Conservation (phyloP, 768 basidiomycete genomes). For the Mrakia hoshinonis region DNA sequence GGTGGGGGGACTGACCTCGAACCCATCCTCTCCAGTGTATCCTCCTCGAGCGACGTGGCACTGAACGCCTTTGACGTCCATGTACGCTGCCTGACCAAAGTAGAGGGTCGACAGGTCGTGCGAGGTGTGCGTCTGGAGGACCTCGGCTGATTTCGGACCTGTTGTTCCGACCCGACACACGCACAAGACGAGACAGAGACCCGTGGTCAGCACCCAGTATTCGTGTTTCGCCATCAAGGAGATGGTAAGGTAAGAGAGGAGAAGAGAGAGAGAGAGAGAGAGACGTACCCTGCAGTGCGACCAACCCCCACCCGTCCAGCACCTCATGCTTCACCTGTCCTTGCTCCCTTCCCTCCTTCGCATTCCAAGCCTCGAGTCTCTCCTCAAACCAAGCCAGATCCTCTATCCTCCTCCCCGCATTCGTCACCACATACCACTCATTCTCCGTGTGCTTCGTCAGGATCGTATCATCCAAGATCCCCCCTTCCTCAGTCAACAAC, state of each 20-base stretch:
- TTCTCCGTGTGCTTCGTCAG: conserved; percentile 57
- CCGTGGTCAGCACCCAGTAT: neutral
- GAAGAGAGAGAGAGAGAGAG: neutral
- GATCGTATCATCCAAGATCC: conserved; percentile 85
- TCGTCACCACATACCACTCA: conserved; percentile 89
- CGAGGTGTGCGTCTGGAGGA: conserved; percentile 63
- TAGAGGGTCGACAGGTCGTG: conserved; percentile 60
- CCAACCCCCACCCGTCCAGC: conserved; percentile 72
- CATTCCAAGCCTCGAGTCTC: conserved; percentile 71
- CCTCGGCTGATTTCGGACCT: conserved; percentile 75
- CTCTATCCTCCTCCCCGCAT: conserved; percentile 73
- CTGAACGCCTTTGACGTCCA: conserved; percentile 7
- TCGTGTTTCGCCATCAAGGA: neutral
- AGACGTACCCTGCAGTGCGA: conserved; percentile 74
- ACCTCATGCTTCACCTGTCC: conserved; percentile 66
- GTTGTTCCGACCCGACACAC: neutral
- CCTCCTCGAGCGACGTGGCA: conserved; percentile 76
- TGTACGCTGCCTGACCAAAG: conserved; percentile 66
- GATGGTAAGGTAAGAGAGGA: neutral
- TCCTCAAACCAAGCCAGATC: conserved; percentile 69
- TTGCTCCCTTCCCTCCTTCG: conserved; percentile 43
- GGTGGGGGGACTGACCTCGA: conserved; percentile 55
- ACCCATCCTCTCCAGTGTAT: conserved; percentile 98
- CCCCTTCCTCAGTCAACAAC: conserved; percentile 75
- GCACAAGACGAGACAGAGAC: neutral